Conservation (phyloP, 1,284 basidiomycete genomes). For the Apiotrichum akiyoshidainum region DNA sequence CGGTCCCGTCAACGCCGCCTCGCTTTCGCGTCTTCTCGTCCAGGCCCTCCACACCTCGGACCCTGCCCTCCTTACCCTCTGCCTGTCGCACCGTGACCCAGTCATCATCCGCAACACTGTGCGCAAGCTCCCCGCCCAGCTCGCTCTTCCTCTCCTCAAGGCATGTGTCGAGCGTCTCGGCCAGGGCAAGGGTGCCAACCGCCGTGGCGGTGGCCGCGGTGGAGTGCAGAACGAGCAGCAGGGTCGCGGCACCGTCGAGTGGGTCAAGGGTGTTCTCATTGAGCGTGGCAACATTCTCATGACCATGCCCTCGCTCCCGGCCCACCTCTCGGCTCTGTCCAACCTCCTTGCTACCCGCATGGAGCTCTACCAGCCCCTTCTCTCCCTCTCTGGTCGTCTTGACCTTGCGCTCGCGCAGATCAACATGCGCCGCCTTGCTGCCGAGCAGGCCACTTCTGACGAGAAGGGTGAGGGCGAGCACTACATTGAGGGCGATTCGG, state of each 20-base stretch:
- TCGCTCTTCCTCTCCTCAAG: conserved; percentile 80
- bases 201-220: conserved; percentile 61
- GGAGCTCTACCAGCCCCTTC: conserved; percentile 75
- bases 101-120: conserved; percentile 84
- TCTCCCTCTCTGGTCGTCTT: conserved; percentile 81
- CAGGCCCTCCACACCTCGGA: conserved; percentile 97
- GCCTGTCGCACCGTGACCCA: conserved; percentile 77
- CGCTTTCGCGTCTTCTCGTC: conserved; percentile 88
- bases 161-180: conserved; percentile 87
- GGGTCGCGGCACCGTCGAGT: conserved; percentile 76
- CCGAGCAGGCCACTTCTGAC: conserved; percentile 32
- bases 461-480: conserved; percentile 49
- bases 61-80: conserved; percentile 79
- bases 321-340: conserved; percentile 75
- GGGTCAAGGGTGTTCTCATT: conserved; percentile 83
- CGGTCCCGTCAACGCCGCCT: conserved; percentile 69
- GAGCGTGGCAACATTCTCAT: conserved; percentile 90
- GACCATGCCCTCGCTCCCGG: conserved; percentile 57
- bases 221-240: conserved; percentile 79
- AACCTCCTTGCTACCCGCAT: conserved; percentile 76
- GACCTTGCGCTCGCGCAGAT: conserved; percentile 94
- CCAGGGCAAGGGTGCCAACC: conserved; percentile 68
- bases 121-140: conserved; percentile 78
- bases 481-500: conserved; percentile 50
- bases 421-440: conserved; percentile 60